phyloP scores from a whole-genome alignment of 805 yeast species.

The Candida khao-thaluensis region DNA sequence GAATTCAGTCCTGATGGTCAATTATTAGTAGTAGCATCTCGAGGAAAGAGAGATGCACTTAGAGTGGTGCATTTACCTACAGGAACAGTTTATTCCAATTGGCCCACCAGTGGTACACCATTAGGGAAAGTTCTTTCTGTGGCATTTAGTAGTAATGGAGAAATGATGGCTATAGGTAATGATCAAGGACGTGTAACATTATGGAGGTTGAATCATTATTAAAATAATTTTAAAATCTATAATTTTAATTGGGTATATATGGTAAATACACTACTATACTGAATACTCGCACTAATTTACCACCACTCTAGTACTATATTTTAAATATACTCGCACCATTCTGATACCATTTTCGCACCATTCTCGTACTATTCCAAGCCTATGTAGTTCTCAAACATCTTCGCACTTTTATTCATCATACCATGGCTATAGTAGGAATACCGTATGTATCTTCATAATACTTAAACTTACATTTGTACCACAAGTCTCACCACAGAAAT shows the following conservation, averaged over 20 bases:
- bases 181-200: slow-evolving; percentile 87
- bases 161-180: slow-evolving; percentile 85
- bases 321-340: too few relatives aligned
- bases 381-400: too few relatives aligned
- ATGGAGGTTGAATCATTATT: slow-evolving; percentile 86
- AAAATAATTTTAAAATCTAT: slow-evolving; percentile 7
- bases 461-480: too few relatives aligned
- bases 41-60: slow-evolving; percentile 82
- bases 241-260: too few relatives aligned
- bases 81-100: slow-evolving; percentile 82
- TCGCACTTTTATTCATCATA: too few relatives aligned
- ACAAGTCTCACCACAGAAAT: too few relatives aligned
- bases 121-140: slow-evolving; percentile 87
- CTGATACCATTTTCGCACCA: too few relatives aligned
- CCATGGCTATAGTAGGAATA: slow-evolving; percentile 13
- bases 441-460: slow-evolving; percentile 15
- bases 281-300: too few relatives aligned
- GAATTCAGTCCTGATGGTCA: slow-evolving; percentile 87
- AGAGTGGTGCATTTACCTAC: slow-evolving; percentile 85
- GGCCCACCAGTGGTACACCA: slow-evolving; percentile 98
- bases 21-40: slow-evolving; percentile 77
- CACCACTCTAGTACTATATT: too few relatives aligned
- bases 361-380: too few relatives aligned
- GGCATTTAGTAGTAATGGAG: slow-evolving; percentile 75
- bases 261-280: too few relatives aligned